Evolutionary conservation across 192 early-diverging fungal species (phyloP), one percentile per base, ranked within the genome.

Genomic region (Funneliformis geosporum): DNA sequence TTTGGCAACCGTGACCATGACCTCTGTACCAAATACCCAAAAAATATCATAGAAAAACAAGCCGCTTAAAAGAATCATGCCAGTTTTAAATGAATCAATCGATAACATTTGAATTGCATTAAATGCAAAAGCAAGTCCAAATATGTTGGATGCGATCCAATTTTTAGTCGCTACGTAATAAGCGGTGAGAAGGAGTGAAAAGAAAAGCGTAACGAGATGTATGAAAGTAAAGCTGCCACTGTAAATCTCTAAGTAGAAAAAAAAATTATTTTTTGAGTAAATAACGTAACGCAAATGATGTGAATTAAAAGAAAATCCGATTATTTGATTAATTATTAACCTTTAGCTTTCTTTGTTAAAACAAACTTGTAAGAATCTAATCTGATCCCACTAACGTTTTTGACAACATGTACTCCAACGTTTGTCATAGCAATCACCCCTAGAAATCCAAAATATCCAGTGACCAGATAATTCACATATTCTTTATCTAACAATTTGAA

Each of bases 21-120:
- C 97, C 50, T 96, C 93, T 8, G 97, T 98, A 46, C 96, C 96
- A 89, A 99, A 99, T 77, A 99, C 97, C 97, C 97, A 99, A 79
- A 98, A 99, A 69, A 99, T 91, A 84, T 99, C 97, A 82, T 99
- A 99, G 33, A 96, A 83, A 86, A 99, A 99, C 60, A 99, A 85
- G 21, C 94, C 96, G 27, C 89, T 84, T 39, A 99, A 90, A 68
- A 99, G 88, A 40, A 96, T 94, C 87, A 96, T 96, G n/a, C 96
- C 97, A 1, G 96, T 98, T 83, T 93, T 94, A 90, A 98, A 98
- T 8, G 96, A 97, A 83, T 98, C 96, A 38, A 99, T 86, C 3
- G 94, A 92, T 60, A 99, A 86, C 39, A 99, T 86, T 73, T 92
- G 88, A 75, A 98, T 92, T 23, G 95, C 93, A 65, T 94, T 93